Percentiles rank a stretch among this genome's conserved stretches.
Conservation (phyloP, 306 rosid species). For the Inga leiocalycina region DNA sequence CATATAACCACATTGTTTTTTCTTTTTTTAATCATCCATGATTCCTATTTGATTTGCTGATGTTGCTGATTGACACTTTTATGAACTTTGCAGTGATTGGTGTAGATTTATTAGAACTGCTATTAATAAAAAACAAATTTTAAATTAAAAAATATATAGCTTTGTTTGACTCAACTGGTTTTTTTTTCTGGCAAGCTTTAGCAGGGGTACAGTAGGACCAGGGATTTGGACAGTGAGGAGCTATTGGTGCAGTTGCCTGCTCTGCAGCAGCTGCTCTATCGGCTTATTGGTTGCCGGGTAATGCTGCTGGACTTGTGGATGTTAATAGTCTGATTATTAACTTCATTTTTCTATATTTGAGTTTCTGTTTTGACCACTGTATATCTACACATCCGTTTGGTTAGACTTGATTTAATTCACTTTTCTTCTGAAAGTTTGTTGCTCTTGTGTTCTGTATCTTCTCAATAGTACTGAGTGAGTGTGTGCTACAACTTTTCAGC, state of each 20-base stretch:
- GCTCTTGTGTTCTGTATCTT: not conserved
- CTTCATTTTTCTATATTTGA: not conserved
- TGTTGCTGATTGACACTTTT: not conserved
- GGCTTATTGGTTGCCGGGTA: slow-evolving; percentile 83
- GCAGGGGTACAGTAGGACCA: slow-evolving; percentile 46
- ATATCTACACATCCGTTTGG: not conserved
- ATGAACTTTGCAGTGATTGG: slow-evolving; percentile 4
- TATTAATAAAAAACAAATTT: not conserved
- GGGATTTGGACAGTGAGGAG: slow-evolving; percentile 76
- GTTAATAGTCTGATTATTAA: not conserved
- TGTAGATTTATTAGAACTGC: not conserved
- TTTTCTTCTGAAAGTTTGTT: not conserved
- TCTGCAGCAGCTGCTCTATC: slow-evolving; percentile 76
- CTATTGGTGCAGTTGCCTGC: slow-evolving; percentile 86
- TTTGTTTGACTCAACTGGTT: not conserved
- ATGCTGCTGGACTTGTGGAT: slow-evolving; percentile 24
- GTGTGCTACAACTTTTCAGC: slow-evolving; percentile 52
- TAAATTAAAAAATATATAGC: not conserved
- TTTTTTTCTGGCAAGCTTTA: not conserved
- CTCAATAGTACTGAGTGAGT: slow-evolving; percentile 11
- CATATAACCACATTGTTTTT: not conserved
- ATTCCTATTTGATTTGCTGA: not conserved
- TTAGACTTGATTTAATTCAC: not conserved
- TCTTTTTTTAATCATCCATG: not conserved
- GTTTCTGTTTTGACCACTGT: no score